phyloP scores from a whole-genome alignment of 495 filamentous ascomycete species.

The Penicillium ochrochloron region DNA sequence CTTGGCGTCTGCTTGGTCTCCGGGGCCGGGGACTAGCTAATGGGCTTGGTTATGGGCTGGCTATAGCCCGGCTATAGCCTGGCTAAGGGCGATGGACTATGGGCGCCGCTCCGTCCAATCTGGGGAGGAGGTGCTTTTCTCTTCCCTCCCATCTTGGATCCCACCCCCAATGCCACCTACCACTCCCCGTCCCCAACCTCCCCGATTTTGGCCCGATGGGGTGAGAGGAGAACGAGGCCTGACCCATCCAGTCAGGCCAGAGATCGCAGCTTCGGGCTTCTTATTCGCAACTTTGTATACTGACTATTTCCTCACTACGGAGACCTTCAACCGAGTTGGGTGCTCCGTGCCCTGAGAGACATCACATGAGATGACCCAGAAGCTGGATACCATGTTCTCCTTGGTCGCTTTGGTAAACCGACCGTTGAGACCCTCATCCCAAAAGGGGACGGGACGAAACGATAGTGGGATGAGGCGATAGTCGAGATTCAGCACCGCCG shows the following conservation, averaged over 20 bases:
- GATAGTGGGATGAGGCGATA: slow-evolving; percentile 21
- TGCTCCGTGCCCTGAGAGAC: slow-evolving; percentile 25
- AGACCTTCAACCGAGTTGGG: slow-evolving; percentile 9
- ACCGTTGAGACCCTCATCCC: slow-evolving; percentile 26
- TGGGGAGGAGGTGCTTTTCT: slow-evolving; percentile 18
- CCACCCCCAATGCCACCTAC: not conserved
- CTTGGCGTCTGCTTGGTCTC: not conserved
- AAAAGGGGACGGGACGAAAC: slow-evolving; percentile 21
- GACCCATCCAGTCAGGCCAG: slow-evolving; percentile 19
- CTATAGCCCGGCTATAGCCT: not conserved
- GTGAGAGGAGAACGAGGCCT: not conserved
- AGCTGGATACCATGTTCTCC: slow-evolving; percentile 24
- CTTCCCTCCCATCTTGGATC: slow-evolving; percentile 6
- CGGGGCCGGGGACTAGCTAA: not conserved
- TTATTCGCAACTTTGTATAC: slow-evolving; percentile 20
- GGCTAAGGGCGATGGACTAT: not conserved
- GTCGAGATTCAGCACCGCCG: slow-evolving; percentile 28
- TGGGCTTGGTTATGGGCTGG: not conserved
- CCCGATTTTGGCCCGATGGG: slow-evolving; percentile 9
- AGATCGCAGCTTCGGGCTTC: slow-evolving; percentile 24
- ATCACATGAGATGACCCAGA: slow-evolving; percentile 28
- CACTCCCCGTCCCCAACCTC: not conserved
- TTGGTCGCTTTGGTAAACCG: slow-evolving; percentile 28
- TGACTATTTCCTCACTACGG: slow-evolving; percentile 5
- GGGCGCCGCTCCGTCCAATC: slow-evolving; percentile 14